phyloP scores from a whole-genome alignment of 495 filamentous ascomycete genomes.

The Lepidopterella palustris region DNA sequence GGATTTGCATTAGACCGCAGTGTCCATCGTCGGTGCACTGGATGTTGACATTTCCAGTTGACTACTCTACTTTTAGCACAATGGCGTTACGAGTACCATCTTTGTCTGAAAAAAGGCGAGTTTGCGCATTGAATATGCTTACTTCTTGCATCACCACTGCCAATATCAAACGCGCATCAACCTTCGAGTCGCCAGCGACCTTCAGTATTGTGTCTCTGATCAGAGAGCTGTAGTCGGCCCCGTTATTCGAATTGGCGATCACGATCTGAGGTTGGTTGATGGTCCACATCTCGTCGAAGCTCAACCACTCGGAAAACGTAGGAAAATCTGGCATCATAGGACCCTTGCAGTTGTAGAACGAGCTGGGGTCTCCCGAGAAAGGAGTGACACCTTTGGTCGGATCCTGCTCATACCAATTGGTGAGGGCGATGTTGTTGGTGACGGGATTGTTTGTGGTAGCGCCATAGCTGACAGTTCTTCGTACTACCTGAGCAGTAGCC shows the following conservation, averaged over 20 bases:
- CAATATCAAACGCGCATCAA: not conserved
- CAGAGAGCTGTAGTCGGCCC: not conserved
- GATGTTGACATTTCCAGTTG: not conserved
- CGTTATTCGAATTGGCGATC: not conserved
- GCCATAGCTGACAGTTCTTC: not conserved
- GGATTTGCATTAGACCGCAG: not conserved
- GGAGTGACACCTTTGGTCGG: not conserved
- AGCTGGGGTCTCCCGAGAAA: not conserved
- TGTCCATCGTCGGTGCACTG: not conserved
- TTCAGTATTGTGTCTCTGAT: not conserved
- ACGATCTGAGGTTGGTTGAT: not conserved
- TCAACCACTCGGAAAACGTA: not conserved
- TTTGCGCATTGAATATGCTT: not conserved
- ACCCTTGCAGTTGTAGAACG: not conserved
- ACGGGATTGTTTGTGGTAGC: not conserved
- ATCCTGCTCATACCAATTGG: not conserved
- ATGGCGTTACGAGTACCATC: not conserved
- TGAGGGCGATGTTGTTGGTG: not conserved
- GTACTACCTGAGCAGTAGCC: too few species aligned
- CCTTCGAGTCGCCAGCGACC: not conserved
- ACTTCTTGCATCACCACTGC: conserved; percentile 1
- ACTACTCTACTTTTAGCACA: not conserved
- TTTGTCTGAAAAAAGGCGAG: not conserved
- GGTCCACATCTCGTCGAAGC: not conserved
- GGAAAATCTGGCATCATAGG: not conserved